A percentile compares a stretch with the other conserved stretches of the same genome.
Conservation (phyloP, 768 basidiomycete species). For the Gymnopilus junonius region DNA sequence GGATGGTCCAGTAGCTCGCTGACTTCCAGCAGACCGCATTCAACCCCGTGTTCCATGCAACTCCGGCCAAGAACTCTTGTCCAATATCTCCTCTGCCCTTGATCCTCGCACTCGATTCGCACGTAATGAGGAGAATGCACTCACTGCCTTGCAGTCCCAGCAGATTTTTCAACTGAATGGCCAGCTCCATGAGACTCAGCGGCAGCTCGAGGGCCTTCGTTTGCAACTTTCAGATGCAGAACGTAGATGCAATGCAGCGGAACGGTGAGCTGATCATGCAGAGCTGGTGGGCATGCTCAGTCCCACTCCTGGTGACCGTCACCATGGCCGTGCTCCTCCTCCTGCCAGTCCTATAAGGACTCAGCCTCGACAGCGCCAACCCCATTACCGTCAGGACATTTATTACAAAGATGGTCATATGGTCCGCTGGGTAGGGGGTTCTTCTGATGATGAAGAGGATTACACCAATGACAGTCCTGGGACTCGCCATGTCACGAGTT, state of each 20-base stretch:
- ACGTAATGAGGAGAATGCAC: slow-evolving; percentile 26
- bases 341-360: background rate
- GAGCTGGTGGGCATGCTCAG: background rate
- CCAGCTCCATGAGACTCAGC: slow-evolving; percentile 31
- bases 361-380: background rate
- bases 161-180: slow-evolving; percentile 28
- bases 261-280: slow-evolving; percentile 12
- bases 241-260: slow-evolving; percentile 20
- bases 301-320: background rate
- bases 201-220: slow-evolving; percentile 22
- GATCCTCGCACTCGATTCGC: slow-evolving; percentile 27
- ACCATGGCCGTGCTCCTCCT: background rate
- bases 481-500: too few relatives aligned
- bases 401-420: background rate
- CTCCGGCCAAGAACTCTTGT: slow-evolving; percentile 23
- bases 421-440: background rate
- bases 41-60: slow-evolving; percentile 10
- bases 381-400: slow-evolving; percentile 8
- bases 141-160: slow-evolving; percentile 24
- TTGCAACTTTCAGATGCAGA: slow-evolving; percentile 10
- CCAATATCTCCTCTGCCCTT: slow-evolving; percentile 21
- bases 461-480: too few relatives aligned
- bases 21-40: slow-evolving; percentile 6
- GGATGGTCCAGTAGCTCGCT: background rate
- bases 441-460: background rate